Conservation (phyloP, 129 eudicot genomes). For the Sambucus nigra region DNA sequence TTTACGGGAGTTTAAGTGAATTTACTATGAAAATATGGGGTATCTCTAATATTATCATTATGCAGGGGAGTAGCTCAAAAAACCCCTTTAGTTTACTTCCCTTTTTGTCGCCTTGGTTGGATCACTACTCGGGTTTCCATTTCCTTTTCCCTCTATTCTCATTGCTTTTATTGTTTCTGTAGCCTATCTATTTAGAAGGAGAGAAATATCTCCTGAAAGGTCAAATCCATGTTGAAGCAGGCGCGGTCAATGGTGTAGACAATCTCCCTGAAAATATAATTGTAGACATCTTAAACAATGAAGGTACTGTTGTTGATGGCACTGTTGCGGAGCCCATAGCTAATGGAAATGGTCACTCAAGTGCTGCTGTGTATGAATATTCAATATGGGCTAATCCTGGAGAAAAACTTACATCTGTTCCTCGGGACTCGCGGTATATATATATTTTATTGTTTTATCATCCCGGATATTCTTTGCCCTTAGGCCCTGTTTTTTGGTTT, state of each 20-base stretch:
- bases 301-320: slow-evolving; percentile 43
- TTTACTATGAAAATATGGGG: no score
- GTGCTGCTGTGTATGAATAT: slow-evolving; percentile 53
- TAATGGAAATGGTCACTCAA: slow-evolving; percentile 29
- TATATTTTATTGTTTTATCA: no score
- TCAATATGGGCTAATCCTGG: slow-evolving; percentile 82
- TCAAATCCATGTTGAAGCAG: slow-evolving; percentile 46
- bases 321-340: slow-evolving; percentile 34
- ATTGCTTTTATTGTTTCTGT: slow-evolving; percentile 17
- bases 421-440: slow-evolving; percentile 57
- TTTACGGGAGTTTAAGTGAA: neutral
- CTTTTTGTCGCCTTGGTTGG: neutral
- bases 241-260: slow-evolving; percentile 27
- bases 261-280: slow-evolving; percentile 42
- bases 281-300: slow-evolving; percentile 41
- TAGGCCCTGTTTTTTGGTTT: slow-evolving; percentile 1
- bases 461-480: slow-evolving; percentile 8
- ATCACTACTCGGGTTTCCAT: neutral
- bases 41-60: no score
- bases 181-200: slow-evolving; percentile 80
- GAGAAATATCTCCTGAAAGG: slow-evolving; percentile 85
- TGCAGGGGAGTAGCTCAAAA: no score
- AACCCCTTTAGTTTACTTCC: neutral
- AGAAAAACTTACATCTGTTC: slow-evolving; percentile 58
- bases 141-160: slow-evolving; percentile 14